Conservation (phyloP, 2,329 filamentous ascomycete genomes). For the Trichoderma brevicompactum region DNA sequence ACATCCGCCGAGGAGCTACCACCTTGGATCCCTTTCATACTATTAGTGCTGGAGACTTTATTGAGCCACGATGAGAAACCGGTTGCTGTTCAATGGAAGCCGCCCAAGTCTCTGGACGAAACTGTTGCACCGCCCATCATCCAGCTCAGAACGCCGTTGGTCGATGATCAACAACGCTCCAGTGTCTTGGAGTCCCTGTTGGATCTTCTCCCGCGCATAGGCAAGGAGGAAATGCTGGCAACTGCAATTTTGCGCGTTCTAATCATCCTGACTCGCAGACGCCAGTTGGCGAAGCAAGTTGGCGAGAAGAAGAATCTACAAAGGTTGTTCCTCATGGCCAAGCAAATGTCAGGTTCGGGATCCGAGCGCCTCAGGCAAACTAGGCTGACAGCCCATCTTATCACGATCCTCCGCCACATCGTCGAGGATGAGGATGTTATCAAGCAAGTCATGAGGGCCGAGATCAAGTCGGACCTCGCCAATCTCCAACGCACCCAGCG, state of each 20-base stretch:
- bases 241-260: conserved; percentile 82
- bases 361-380: conserved; percentile 70
- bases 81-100: conserved; percentile 71
- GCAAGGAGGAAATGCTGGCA: conserved; percentile 84
- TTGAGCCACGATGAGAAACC: conserved; percentile 89
- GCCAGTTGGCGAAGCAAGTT: conserved; percentile 73
- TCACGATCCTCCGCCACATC: conserved; percentile 88
- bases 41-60: conserved; percentile 87
- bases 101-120: conserved; percentile 56
- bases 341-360: conserved; percentile 81
- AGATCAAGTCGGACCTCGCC: conserved; percentile 81
- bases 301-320: conserved; percentile 89
- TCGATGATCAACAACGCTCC: conserved; percentile 66
- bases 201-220: conserved; percentile 80
- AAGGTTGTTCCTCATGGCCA: conserved; percentile 91
- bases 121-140: conserved; percentile 59
- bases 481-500: conserved; percentile 55
- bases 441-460: conserved; percentile 87
- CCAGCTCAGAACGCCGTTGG: conserved; percentile 61
- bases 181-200: conserved; percentile 77
- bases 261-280: conserved; percentile 82
- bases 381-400: conserved; percentile 64
- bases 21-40: conserved; percentile 88
- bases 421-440: conserved; percentile 92
- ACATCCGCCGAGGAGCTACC: conserved; percentile 77